Base-by-base conservation (phyloP, 2,329 filamentous ascomycete species). In the Xylariaceae sp. region DNA sequence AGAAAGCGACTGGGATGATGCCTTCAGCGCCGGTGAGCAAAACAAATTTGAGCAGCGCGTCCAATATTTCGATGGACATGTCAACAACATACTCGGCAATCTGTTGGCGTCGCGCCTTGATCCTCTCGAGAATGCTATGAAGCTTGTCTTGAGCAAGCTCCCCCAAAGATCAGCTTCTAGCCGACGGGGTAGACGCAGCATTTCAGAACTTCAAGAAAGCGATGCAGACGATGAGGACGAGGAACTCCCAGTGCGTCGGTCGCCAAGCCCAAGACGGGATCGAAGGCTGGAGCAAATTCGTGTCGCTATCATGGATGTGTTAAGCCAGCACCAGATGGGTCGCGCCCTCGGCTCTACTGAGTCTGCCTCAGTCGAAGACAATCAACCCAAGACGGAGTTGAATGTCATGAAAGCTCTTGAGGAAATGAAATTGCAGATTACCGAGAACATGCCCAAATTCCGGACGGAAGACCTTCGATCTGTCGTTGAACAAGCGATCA, bases 141-240 rank as follows among this genome's bases (percentile, higher is more conserved):
- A 93, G 66, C 79, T 87, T 57, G 84, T 84, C 2, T 74, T 96
- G 57, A 79, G 80, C 15, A 76, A 79, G 49, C 78, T 88, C 66
- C 80, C 83, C 34, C 78, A 78, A 35, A 79, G 79, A 57, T 78
- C 80, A 11, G 76, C 79, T 30, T 83, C 85, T 9, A 83, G 79
- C 57, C 79, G 82, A 35, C 81, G 81, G 47, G 81, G 82, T 30
- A 79, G 83, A 65, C 84, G 86, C 66, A 90, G 87, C 72, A 74
- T 84, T 47, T 92, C 89, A n/a, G 88, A 91, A 35, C 70, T 82
- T 2, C 80, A 84, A 52, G 86, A 95, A 60, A 97, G 93, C 71
- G 94, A 97, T 75, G 93, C 94, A 9, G 93, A 97, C 72, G 92
- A 96, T 63, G 92, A 96, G 70, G 92, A 95, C 65, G 92, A 96